Evolutionary conservation across 805 yeast species (phyloP), one percentile per base, ranked within the genome.

Genomic region (Brettanomyces anomalus): DNA sequence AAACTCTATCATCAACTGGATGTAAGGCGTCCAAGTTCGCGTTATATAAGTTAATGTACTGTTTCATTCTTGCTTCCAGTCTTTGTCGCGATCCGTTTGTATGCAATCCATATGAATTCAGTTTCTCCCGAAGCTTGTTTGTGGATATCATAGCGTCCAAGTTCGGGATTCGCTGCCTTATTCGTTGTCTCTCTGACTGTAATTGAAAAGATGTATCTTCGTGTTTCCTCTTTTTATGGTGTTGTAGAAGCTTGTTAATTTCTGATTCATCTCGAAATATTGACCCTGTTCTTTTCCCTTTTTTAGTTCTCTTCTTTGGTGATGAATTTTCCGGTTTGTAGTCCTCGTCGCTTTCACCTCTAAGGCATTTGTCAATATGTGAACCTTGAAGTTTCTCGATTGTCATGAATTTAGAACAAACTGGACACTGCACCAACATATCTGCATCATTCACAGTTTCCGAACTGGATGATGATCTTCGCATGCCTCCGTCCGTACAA

Each of bases 1-100:
- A 58, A 4, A 74, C 72, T 33, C 66, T 62, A 18, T 77, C 79
- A 20, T 75, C 61, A 4, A 74, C 74, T 0, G 95, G 96, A 26
- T 67, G 69, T 31, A 73, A 64, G 5, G 88, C 73, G 55, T 87
- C 96, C 36, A 79, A 71, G 54, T 87, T 87, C 11, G 95, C 80
- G 55, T 89, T 89, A 78, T 81, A 83, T 10, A 87, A 55, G 28
- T 79, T 76, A 43, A 82, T 77, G 65, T 79, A 89, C 49, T 88
- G 90, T 47, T 77, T 80, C 55, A 84, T 84, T 34, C 97, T 63
- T 16, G 72, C 62, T 46, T 85, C 89, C 51, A 88, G 54, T 48
- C 76, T 80, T 14, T 62, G 62, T 46, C 85, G 67, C 1, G 81
- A 61, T 0, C 97, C 97, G 8, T 57, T 59, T 0, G 77, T 67